These are phyloP conservation scores for Actinomortierella ambigua DNA, from an alignment of 371 early-diverging fungal genomes.

Conservation along the genomic window DNA sequence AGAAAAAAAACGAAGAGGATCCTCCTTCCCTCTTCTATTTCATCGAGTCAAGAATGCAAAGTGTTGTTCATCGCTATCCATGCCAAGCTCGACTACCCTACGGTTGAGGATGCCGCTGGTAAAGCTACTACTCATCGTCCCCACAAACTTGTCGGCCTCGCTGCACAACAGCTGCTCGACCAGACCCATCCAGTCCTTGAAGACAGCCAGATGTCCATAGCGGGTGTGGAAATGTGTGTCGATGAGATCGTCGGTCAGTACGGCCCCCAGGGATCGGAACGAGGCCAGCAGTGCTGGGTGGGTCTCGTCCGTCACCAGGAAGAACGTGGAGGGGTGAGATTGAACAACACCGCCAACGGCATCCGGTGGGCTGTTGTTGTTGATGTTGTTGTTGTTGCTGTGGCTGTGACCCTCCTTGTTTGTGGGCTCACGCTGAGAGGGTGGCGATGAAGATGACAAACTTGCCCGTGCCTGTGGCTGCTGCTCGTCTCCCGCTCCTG, in stretches of 20 bases:
- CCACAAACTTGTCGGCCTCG: slow-evolving; percentile 10
- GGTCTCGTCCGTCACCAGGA: slow-evolving; percentile 18
- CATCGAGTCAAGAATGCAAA: slow-evolving; percentile 8
- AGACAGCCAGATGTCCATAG: slow-evolving; percentile 18
- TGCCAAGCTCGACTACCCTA: slow-evolving; percentile 5
- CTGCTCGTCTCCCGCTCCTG: too few species aligned
- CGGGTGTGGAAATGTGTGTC: slow-evolving; percentile 11
- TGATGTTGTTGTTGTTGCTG: not conserved
- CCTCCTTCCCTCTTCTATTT: too few species aligned
- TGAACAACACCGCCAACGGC: not conserved
- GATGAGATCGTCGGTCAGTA: slow-evolving; percentile 25
- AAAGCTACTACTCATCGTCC: slow-evolving; percentile 32
- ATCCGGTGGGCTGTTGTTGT: not conserved
- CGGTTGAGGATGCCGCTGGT: slow-evolving; percentile 28
- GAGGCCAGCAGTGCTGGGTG: slow-evolving; percentile 8
- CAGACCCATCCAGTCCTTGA: slow-evolving; percentile 32
- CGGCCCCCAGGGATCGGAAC: slow-evolving; percentile 21
- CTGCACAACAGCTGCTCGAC: slow-evolving; percentile 29
- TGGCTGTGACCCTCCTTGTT: not conserved
- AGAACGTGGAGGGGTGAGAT: slow-evolving; percentile 13
- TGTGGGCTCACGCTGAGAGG: not conserved
- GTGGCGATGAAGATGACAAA: slow-evolving; percentile 3
- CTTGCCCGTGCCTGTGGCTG: too few species aligned
- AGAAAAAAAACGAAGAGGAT: too few species aligned
- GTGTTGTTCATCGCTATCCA: not conserved